Percentiles rank a stretch among this genome's conserved stretches.
Evolutionary conservation across 1,284 basidiomycete genomes (phyloP).

Genomic region (Melampsora larici-populina): DNA sequence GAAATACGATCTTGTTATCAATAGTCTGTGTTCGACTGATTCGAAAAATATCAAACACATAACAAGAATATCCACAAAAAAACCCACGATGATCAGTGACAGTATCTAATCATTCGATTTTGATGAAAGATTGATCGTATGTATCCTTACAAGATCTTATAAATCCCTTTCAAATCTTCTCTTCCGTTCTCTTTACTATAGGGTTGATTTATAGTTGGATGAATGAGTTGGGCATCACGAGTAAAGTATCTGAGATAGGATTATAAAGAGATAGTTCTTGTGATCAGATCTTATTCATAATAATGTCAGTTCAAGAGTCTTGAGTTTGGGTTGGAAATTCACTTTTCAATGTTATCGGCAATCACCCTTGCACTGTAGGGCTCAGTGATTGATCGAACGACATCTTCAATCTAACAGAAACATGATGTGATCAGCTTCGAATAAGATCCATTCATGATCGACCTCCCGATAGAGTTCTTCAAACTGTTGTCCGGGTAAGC

Average conservation of each 20-base stretch:
- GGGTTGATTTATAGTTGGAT: slow-evolving; percentile 30
- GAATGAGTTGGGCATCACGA: slow-evolving; percentile 21
- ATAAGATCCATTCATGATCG: no score
- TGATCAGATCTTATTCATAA: no score
- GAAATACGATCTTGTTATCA: slow-evolving; percentile 33
- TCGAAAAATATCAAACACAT: neutral
- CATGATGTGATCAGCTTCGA: no score
- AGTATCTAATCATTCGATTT: neutral
- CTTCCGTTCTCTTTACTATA: slow-evolving; percentile 9
- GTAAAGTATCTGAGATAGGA: slow-evolving; percentile 32
- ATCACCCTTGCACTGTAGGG: slow-evolving; percentile 3
- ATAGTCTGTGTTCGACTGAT: slow-evolving; percentile 24
- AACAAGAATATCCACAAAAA: neutral
- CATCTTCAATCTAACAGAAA: slow-evolving; percentile 15
- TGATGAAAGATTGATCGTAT: neutral
- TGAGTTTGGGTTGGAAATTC: no score
- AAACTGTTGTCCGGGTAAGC: no score
- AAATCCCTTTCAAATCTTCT: slow-evolving; percentile 29
- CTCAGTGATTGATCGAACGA: slow-evolving; percentile 25
- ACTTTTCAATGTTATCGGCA: slow-evolving; percentile 28
- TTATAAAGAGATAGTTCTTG: neutral
- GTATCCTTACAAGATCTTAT: slow-evolving; percentile 26
- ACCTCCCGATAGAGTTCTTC: no score
- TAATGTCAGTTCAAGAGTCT: no score
- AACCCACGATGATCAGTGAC: no score